A percentile compares a stretch with the other conserved stretches of the same genome.
Conservation (phyloP, 2,329 filamentous ascomycete genomes). For the Fusarium falciforme region DNA sequence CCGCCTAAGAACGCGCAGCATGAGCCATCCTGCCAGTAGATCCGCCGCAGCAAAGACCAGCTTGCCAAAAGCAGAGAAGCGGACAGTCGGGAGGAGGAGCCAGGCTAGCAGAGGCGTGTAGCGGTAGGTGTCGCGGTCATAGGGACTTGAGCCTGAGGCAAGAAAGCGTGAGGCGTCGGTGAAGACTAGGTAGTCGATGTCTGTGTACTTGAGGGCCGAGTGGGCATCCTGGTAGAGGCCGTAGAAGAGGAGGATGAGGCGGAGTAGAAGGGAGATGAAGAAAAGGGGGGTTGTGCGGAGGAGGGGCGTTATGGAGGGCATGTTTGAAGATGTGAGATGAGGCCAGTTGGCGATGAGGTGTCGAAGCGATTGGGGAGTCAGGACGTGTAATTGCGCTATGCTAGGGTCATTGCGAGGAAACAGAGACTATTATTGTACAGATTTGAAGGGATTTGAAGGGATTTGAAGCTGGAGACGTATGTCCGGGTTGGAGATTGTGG, state of each 20-base stretch:
- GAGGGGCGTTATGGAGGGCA: slow-evolving; percentile 42
- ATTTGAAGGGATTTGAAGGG: neutral
- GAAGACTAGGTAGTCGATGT: slow-evolving; percentile 99
- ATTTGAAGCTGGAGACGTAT: neutral
- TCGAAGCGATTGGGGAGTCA: slow-evolving; percentile 12
- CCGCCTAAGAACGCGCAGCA: slow-evolving; percentile 58
- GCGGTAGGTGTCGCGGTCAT: slow-evolving; percentile 91
- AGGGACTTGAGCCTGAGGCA: slow-evolving; percentile 76
- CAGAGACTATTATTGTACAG: neutral
- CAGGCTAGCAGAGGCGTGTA: slow-evolving; percentile 96
- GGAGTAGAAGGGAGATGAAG: slow-evolving; percentile 70
- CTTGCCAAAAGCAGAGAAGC: slow-evolving; percentile 88
- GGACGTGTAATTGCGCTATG: neutral
- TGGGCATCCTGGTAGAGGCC: slow-evolving; percentile 92
- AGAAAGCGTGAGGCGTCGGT: slow-evolving; percentile 90
- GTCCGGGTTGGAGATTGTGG: slow-evolving; percentile 7
- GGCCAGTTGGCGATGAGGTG: slow-evolving; percentile 42
- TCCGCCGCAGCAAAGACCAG: slow-evolving; percentile 86
- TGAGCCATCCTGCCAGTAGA: slow-evolving; percentile 84
- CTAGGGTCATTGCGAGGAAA: slow-evolving; percentile 27
- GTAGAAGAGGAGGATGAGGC: slow-evolving; percentile 81
- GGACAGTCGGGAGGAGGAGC: slow-evolving; percentile 82
- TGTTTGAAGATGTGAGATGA: slow-evolving; percentile 28
- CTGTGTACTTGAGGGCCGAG: slow-evolving; percentile 95
- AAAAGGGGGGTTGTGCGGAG: slow-evolving; percentile 62